Evolutionary conservation across 2,329 filamentous ascomycete species (phyloP), one percentile per base, ranked within the genome.

Genomic region (Microcyclospora tardicrescens): DNA sequence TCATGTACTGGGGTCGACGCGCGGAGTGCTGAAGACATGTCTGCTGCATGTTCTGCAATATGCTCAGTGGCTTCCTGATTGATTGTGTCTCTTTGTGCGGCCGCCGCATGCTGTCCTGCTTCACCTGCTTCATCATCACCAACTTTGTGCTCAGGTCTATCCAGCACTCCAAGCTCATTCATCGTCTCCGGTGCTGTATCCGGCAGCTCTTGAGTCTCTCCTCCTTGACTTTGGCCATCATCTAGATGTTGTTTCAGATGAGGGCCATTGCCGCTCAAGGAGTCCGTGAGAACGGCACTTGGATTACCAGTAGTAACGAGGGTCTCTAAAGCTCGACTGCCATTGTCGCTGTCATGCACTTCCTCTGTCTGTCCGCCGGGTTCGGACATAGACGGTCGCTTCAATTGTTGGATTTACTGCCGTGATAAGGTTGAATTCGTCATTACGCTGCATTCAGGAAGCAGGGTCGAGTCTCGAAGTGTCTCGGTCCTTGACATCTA

Each of bases 51-150:
- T 14, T 44, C 45, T 5, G 54, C 54, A 19, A 56, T 37, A 34
- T 56, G 55, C 35, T 55, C 48, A 36, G 50, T 57, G 14, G 54
- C 52, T 42, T 54, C 45, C 16, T 46, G 39, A 39, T 57, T 48
- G 19, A 55, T 52, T 10, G 50, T 24, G 19, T 8, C 19, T 24
- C 8, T 4, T 24, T 24, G 19, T 24, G 19, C 19, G 8, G 4
- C 19, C 19, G 19, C 8, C 19, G 19, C 19, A 24, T 24, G 19
- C 4, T 24, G 4, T 24, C 19, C 19, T 24, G 19, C 8, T 24
- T 24, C 5, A 5, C 19, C 5, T 24, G 19, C 24, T 35, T 38
- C 35, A 16, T 13, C 15, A 32, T 36, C 36, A 30, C 14, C 32
- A 12, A 30, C 28, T 16, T 35, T 42, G 38, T 35, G 42, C 39